Base-by-base conservation (phyloP, 768 basidiomycete genomes). In the Podaxis sp. region DNA sequence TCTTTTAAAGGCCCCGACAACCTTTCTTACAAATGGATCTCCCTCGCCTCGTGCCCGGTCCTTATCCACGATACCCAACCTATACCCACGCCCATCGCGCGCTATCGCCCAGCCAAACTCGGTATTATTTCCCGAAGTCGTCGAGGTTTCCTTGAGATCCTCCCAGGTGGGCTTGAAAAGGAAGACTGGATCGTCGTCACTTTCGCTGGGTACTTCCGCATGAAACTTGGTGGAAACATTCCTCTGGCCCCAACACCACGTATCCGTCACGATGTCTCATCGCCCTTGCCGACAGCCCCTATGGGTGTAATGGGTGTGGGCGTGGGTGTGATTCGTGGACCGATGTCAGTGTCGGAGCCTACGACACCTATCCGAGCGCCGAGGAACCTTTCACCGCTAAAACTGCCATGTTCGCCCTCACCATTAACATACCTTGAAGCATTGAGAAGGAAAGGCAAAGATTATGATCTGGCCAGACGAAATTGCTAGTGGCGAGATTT, bases 1-100 rank as follows among this genome's bases (percentile, higher is more conserved):
- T 63, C 3, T 73, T 76, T 6, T 72, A 78, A 17, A 76, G 79
- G 63, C 65, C 65, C 17, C 66, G 71, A 62, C 65, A 69, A 33
- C 77, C 78, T 64, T 75, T 70, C 57, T 78, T 79, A 78, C 75
- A 78, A 58, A 66, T 81, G 56, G 73, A 75, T 63, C 65, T 77
- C 17, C 73, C 72, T 75, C 67, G 15, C 79, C 76, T 15, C 73
- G 75, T 22, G 79, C 79, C 67, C 61, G 72, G 64, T 64, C 22
- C 67, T 79, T 8, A 63, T 75, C 3, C 59, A 76, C 24, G 68
- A 75, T 28, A 73, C 73, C 44, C 65, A 59, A 28, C 51, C 68
- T 57, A 36, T 56, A 48, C 58, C 68, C 15, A 71, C 68, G 0
- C 73, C 73, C 3, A 46, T 77, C 13, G 76, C 76, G 40, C 70